A percentile compares a stretch with the other conserved stretches of the same genome.
These are phyloP conservation scores for Aspergillus terreus DNA, from an alignment of 2,329 filamentous ascomycete species.

Conservation along the genomic window DNA sequence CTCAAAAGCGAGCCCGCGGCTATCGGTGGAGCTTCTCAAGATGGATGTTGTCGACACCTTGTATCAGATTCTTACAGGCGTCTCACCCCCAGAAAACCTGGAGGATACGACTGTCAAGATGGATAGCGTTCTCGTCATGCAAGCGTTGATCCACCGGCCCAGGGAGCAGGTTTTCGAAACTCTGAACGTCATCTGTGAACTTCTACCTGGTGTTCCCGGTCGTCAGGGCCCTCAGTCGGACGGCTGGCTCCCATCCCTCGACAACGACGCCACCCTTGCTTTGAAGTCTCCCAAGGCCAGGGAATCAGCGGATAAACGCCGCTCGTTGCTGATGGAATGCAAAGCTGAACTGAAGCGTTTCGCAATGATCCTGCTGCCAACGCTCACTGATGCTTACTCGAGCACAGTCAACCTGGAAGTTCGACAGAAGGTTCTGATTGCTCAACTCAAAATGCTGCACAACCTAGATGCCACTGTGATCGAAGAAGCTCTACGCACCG, in stretches of 20 bases:
- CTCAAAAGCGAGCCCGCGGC: conserved; percentile 77
- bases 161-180: conserved; percentile 97
- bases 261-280: conserved; percentile 41
- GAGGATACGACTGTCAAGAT: conserved; percentile 57
- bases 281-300: conserved; percentile 37
- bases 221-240: conserved; percentile 52
- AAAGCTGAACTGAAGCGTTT: conserved; percentile 86
- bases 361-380: conserved; percentile 87
- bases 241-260: conserved; percentile 43
- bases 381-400: conserved; percentile 92
- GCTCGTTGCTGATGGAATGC: conserved; percentile 79
- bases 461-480: conserved; percentile 85
- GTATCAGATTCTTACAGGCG: conserved; percentile 94
- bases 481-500: conserved; percentile 76
- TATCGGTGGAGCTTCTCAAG: conserved; percentile 88
- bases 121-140: conserved; percentile 97
- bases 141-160: conserved; percentile 91
- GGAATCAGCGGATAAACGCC: conserved; percentile 68
- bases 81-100: conserved; percentile 81
- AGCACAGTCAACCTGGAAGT: conserved; percentile 95
- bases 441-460: conserved; percentile 97
- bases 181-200: conserved; percentile 92
- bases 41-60: conserved; percentile 96
- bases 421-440: conserved; percentile 87
- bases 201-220: conserved; percentile 71